phyloP scores from a whole-genome alignment of 805 yeast species.

The Saccharomycopsis sp. region DNA sequence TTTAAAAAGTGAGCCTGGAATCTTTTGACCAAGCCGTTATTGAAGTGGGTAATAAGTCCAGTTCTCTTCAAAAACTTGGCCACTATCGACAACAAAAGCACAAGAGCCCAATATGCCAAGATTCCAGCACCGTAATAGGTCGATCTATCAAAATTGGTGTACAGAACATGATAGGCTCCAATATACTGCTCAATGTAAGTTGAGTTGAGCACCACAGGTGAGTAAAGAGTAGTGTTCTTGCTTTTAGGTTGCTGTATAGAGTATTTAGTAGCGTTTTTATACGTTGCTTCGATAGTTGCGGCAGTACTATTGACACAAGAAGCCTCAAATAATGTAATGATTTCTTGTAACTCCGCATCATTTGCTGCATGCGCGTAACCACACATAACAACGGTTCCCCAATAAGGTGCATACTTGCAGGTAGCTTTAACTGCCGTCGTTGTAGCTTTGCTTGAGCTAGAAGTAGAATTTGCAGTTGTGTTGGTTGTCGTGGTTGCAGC shows the following conservation, averaged over 20 bases:
- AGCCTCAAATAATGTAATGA: not conserved
- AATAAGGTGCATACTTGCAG: not conserved
- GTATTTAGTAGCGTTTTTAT: constrained; percentile 18
- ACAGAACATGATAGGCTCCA: not conserved
- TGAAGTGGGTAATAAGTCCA: constrained; percentile 9
- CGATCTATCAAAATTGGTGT: constrained; percentile 2
- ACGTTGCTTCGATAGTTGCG: not conserved
- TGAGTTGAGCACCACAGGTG: not conserved
- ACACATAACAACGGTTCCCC: not conserved
- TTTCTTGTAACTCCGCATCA: not conserved
- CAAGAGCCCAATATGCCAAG: constrained; percentile 16
- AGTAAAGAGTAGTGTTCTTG: not conserved
- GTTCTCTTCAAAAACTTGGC: constrained; percentile 10
- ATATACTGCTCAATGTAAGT: not conserved
- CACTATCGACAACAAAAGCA: constrained; percentile 9
- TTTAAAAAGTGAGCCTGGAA: constrained; percentile 25
- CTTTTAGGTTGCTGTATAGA: constrained; percentile 7
- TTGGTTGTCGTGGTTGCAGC: not conserved
- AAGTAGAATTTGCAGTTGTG: not conserved
- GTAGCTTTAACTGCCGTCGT: not conserved
- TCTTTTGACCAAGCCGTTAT: constrained; percentile 8
- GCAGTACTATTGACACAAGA: not conserved
- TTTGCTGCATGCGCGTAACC: not conserved
- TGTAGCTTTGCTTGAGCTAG: not conserved
- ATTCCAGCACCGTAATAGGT: constrained; percentile 12